Percentiles rank a stretch among this genome's conserved stretches.
Evolutionary conservation across 345 rosid species (phyloP).

Genomic region (Aquilaria yunnanensis): DNA sequence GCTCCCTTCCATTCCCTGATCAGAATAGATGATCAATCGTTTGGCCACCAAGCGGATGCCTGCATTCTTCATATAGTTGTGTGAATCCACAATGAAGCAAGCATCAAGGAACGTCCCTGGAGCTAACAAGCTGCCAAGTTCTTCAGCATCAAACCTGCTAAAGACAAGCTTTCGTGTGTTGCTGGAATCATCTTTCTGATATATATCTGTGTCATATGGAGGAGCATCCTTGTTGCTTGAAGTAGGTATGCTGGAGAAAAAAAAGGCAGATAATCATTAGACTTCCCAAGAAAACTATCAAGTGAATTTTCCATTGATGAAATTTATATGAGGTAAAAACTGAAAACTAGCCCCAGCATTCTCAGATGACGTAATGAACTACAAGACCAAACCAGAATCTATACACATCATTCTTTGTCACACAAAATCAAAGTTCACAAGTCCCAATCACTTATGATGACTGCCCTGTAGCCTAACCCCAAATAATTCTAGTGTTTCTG

Average conservation of each 20-base stretch:
- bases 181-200: conserved; percentile 54
- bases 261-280: not conserved
- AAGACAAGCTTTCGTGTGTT: conserved; percentile 40
- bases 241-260: conserved; percentile 52
- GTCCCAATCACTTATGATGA: too few species aligned
- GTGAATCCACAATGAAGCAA: conserved; percentile 56
- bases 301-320: too few species aligned
- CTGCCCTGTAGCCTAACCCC: too few species aligned
- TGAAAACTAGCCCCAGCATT: too few species aligned
- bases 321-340: too few species aligned
- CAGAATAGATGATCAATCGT: conserved; percentile 41
- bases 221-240: conserved; percentile 31
- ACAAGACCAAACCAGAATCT: too few species aligned
- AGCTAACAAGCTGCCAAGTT: conserved; percentile 38
- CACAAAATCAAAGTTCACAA: too few species aligned
- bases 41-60: conserved; percentile 70
- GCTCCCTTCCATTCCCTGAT: not conserved
- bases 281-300: too few species aligned
- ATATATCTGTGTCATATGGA: conserved; percentile 51
- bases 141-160: conserved; percentile 34
- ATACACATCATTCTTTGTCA: too few species aligned
- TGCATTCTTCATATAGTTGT: conserved; percentile 63
- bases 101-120: conserved; percentile 52
- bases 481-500: too few species aligned
- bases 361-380: too few species aligned